Percentiles rank a stretch among this genome's conserved stretches.
These are phyloP conservation scores for Cyclanthera cordifolia DNA, from an alignment of 306 rosid genomes.

Conservation along the genomic window DNA sequence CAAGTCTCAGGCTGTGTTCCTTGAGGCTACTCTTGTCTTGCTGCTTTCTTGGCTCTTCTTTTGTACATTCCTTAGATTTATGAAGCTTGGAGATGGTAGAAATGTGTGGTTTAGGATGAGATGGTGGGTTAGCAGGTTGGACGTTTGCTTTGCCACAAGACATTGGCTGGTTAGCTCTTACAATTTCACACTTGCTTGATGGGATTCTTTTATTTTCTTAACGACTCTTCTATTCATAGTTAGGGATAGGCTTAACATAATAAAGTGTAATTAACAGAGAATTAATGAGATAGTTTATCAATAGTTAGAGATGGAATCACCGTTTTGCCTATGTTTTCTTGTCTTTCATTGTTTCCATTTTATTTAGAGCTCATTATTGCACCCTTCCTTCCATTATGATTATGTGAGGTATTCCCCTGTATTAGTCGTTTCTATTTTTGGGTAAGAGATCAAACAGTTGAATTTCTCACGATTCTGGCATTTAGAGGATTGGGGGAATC, in stretches of 20 bases:
- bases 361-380: not conserved
- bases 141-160: slow-evolving; percentile 76
- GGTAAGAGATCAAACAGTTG: not conserved
- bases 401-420: not conserved
- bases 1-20: slow-evolving; percentile 90
- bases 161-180: slow-evolving; percentile 79
- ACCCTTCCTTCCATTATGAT: not conserved
- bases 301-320: not conserved
- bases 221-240: not conserved
- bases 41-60: slow-evolving; percentile 65
- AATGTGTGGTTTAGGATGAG: slow-evolving; percentile 60
- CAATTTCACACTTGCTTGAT: not conserved
- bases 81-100: slow-evolving; percentile 53
- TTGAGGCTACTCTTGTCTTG: slow-evolving; percentile 70
- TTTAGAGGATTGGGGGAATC: no score
- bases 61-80: slow-evolving; percentile 57
- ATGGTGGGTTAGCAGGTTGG: slow-evolving; percentile 85
- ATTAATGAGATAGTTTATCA: no score
- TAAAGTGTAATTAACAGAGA: no score
- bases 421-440: not conserved
- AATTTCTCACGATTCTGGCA: not conserved
- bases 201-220: not conserved
- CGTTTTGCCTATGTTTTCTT: not conserved
- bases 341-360: not conserved
- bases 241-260: no score